Evolutionary conservation across 2,329 filamentous ascomycete species (phyloP).

Genomic region (Rugonectria rugulosa): DNA sequence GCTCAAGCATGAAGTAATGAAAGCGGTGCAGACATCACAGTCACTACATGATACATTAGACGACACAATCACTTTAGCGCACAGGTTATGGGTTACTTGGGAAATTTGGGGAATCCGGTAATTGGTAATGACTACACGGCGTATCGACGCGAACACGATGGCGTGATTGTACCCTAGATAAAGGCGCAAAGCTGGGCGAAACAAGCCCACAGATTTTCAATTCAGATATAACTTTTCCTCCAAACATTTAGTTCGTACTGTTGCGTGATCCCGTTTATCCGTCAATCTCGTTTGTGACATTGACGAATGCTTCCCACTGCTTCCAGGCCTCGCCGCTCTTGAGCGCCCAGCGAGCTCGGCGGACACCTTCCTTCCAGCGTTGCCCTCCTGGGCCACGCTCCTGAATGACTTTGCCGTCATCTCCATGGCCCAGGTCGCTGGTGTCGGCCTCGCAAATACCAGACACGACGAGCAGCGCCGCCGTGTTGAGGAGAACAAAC

Average conservation of each 20-base stretch:
- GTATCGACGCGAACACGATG: conserved; percentile 8
- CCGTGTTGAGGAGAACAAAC: conserved; percentile 94
- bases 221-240: conserved; percentile 14
- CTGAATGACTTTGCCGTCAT: conserved; percentile 80
- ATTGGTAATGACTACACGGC: conserved; percentile 15
- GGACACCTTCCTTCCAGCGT: conserved; percentile 93
- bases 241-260: not conserved
- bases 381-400: conserved; percentile 86
- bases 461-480: conserved; percentile 83
- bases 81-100: not conserved
- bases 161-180: conserved; percentile 5
- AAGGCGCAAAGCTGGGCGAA: conserved; percentile 9
- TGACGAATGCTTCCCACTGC: conserved; percentile 84
- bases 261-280: conserved; percentile 21
- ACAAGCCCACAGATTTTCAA: conserved; percentile 9
- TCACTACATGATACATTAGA: not conserved
- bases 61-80: not conserved
- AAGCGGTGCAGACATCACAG: not conserved
- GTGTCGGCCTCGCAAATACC: conserved; percentile 86
- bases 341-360: conserved; percentile 87
- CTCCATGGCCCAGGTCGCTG: conserved; percentile 80
- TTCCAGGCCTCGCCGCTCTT: conserved; percentile 85
- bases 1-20: not conserved
- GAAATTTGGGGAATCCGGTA: conserved; percentile 2
- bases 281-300: conserved; percentile 72